A percentile compares a stretch with the other conserved stretches of the same genome.
Conservation (phyloP, 129 eudicot species). For the Kitagawia praeruptora region DNA sequence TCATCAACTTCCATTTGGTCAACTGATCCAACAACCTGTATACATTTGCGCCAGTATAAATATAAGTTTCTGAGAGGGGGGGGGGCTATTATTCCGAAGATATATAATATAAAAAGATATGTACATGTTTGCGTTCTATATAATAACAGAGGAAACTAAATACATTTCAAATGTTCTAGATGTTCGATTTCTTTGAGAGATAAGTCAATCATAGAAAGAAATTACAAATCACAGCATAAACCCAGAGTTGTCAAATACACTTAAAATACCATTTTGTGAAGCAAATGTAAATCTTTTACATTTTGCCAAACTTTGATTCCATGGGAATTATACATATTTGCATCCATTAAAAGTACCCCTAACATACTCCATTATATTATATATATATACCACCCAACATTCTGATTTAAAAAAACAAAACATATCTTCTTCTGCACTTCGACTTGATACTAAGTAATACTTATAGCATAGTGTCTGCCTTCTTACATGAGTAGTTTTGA, state of each 20-base stretch:
- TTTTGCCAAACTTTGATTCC: too few species aligned
- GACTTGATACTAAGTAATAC: neutral
- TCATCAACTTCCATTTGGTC: slow-evolving; percentile 94
- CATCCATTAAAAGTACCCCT: too few species aligned
- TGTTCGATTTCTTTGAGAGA: neutral
- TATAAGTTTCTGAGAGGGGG: neutral
- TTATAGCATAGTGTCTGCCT: neutral
- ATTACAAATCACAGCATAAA: neutral
- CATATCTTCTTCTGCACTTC: neutral
- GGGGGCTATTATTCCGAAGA: neutral
- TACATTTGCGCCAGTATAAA: slow-evolving; percentile 3
- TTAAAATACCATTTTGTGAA: neutral
- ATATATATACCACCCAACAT: too few species aligned
- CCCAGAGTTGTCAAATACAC: neutral
- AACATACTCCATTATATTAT: too few species aligned
- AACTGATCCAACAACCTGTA: slow-evolving; percentile 76
- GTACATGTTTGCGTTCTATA: neutral
- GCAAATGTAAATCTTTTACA: too few species aligned
- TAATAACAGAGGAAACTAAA: neutral
- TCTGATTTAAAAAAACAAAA: too few species aligned
- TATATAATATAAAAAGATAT: too few species aligned
- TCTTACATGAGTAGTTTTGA: too few species aligned
- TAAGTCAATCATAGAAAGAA: neutral
- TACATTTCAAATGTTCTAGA: neutral
- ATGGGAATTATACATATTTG: neutral